Conservation (phyloP, 257 asterid genomes). For the Anisodus acutangulus region DNA sequence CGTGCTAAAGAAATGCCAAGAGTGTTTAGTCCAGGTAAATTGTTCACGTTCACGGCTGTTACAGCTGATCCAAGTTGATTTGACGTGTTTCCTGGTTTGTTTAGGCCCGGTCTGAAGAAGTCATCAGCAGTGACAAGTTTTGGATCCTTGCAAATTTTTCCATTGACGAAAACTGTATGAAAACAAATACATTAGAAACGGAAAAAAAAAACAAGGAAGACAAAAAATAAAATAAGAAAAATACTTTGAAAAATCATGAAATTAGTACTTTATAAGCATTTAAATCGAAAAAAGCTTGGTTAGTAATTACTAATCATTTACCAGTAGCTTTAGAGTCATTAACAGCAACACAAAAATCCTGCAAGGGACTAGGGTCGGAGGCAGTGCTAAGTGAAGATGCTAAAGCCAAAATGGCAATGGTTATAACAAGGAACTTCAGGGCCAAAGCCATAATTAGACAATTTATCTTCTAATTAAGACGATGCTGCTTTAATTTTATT, state of each 20-base stretch:
- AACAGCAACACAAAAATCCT: neutral
- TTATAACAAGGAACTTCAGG: neutral
- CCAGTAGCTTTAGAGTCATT: constrained; percentile 14
- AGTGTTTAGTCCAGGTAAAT: neutral
- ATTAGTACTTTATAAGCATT: neutral
- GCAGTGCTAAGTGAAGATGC: neutral
- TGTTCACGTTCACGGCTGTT: neutral
- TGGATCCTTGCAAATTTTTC: constrained; percentile 24
- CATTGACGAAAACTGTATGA: neutral
- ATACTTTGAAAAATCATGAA: neutral
- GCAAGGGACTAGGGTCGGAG: neutral
- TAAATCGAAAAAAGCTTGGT: neutral
- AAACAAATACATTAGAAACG: neutral
- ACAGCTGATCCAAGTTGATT: constrained; percentile 25
- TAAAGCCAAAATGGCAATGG: neutral
- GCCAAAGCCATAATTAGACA: neutral
- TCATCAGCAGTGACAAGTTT: constrained; percentile 13
- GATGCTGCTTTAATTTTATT: neutral
- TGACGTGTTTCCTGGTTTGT: neutral
- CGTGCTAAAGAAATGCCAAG: too few species aligned
- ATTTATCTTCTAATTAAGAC: neutral
- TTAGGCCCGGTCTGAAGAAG: constrained; percentile 7
- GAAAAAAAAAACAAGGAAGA: neutral
- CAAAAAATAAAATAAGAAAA: too few species aligned
- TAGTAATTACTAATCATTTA: neutral